Conservation (phyloP, 495 filamentous ascomycete species). For the Trichoderma erinaceum region DNA sequence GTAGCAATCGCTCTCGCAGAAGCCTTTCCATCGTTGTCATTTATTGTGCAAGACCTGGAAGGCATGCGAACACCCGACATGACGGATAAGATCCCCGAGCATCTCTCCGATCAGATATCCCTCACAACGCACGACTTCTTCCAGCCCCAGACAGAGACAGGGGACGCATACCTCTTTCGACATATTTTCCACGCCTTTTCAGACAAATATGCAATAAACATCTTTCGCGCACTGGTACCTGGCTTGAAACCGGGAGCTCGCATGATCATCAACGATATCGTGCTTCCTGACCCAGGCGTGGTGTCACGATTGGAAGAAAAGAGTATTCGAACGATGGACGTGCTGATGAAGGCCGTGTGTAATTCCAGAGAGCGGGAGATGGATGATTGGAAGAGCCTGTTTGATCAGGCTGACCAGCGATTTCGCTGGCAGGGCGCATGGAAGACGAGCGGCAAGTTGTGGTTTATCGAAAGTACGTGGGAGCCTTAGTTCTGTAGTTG, state of each 20-base stretch:
- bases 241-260: constrained; percentile 49
- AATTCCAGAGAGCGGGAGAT: constrained; percentile 50
- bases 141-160: background rate
- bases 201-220: constrained; percentile 48
- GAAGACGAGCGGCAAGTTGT: constrained; percentile 6
- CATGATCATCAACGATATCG: constrained; percentile 48
- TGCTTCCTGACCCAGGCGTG: constrained; percentile 37
- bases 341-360: constrained; percentile 48
- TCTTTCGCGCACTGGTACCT: constrained; percentile 48
- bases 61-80: constrained; percentile 1
- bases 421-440: constrained; percentile 22
- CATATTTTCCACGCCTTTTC: constrained; percentile 56
- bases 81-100: background rate
- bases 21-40: background rate
- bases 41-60: background rate
- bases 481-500: constrained; percentile 9
- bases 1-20: background rate
- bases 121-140: constrained; percentile 6
- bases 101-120: background rate
- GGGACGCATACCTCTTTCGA: constrained; percentile 47
- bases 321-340: constrained; percentile 48
- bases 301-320: constrained; percentile 45
- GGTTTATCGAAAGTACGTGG: background rate
- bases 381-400: constrained; percentile 42
- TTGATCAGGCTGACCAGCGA: constrained; percentile 36